phyloP scores from a whole-genome alignment of 1,284 basidiomycete genomes.

The Leccinum pachyderme region DNA sequence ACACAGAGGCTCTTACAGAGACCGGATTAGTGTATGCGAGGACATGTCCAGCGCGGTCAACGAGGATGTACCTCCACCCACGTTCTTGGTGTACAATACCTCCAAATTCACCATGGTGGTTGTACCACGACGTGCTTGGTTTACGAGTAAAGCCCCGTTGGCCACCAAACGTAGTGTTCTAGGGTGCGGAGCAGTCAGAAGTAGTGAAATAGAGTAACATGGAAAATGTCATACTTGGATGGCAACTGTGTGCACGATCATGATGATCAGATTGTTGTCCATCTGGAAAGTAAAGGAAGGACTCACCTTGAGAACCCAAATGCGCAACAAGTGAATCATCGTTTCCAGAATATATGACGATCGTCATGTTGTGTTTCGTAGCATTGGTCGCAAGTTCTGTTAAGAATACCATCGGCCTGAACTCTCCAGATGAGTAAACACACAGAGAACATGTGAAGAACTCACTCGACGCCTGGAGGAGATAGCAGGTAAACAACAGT shows the following conservation, averaged over 20 bases:
- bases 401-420: constrained; percentile 62
- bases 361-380: constrained; percentile 43
- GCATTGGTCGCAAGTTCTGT: constrained; percentile 62
- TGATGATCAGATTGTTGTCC: constrained; percentile 7
- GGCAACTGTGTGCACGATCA: constrained; percentile 40
- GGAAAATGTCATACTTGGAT: constrained; percentile 49
- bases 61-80: background rate
- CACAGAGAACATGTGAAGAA: background rate
- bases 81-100: background rate
- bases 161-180: constrained; percentile 76
- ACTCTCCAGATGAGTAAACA: constrained; percentile 6
- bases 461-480: constrained; percentile 50
- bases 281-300: background rate
- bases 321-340: constrained; percentile 65
- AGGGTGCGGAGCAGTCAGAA: background rate
- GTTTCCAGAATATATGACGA: constrained; percentile 66
- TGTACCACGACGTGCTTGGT: background rate
- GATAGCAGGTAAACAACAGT: background rate
- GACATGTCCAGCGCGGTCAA: background rate
- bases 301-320: constrained; percentile 58
- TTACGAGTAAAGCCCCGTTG: background rate
- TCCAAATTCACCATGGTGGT: background rate
- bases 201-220: background rate
- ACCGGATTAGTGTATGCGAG: constrained; percentile 34
- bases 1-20: background rate